phyloP scores from a whole-genome alignment of 345 rosid species.

The Combretum micranthum region DNA sequence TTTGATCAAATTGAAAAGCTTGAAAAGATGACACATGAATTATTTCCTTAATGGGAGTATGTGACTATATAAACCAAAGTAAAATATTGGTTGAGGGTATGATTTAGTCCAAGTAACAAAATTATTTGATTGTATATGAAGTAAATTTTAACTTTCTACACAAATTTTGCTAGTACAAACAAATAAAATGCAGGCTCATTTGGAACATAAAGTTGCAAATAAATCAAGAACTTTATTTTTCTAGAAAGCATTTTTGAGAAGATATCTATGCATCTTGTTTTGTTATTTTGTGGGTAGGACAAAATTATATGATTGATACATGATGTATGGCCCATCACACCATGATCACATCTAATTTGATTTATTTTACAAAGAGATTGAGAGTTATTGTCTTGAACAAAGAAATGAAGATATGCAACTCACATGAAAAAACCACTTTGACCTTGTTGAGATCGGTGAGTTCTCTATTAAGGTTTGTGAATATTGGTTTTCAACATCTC shows the following conservation, averaged over 20 bases:
- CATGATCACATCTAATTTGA: background rate
- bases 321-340: too few relatives aligned
- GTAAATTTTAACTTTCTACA: too few relatives aligned
- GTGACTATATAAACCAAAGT: background rate
- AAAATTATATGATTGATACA: background rate
- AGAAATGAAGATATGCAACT: constrained; percentile 51
- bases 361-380: constrained; percentile 45
- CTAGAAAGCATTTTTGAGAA: too few relatives aligned
- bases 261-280: constrained; percentile 2
- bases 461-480: constrained; percentile 64
- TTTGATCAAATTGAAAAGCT: too few relatives aligned
- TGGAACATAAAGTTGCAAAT: too few relatives aligned
- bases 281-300: background rate
- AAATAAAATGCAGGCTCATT: too few relatives aligned
- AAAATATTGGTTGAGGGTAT: background rate
- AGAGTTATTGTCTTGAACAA: constrained; percentile 76
- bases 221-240: too few relatives aligned
- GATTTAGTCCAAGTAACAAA: too few relatives aligned
- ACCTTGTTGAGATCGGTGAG: constrained; percentile 73
- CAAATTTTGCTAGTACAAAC: too few relatives aligned
- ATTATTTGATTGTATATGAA: too few relatives aligned
- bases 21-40: too few relatives aligned
- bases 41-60: background rate
- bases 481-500: background rate
- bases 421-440: constrained; percentile 33